Conservation (phyloP, 2,329 filamentous ascomycete genomes). For the Cladophialophora immunda region DNA sequence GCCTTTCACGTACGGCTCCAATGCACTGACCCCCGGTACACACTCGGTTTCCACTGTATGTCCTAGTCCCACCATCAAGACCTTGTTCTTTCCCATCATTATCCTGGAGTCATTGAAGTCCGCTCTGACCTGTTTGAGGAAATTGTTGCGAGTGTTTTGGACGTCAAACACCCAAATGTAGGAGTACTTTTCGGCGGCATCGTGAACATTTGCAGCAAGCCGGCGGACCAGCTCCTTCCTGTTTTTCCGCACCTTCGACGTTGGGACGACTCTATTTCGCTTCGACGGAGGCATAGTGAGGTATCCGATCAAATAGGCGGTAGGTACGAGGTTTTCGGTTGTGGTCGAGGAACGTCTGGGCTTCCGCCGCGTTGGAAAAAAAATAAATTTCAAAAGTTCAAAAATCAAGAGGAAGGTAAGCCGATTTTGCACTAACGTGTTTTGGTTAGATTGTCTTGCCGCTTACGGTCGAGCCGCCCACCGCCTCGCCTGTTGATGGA, state of each 20-base stretch:
- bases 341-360: not conserved
- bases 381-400: not conserved
- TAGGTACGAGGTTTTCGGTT: not conserved
- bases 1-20: slow-evolving; percentile 76
- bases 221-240: slow-evolving; percentile 87
- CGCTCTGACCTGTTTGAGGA: slow-evolving; percentile 50
- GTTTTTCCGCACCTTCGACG: slow-evolving; percentile 88
- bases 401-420: not conserved
- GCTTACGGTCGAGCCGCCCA: not conserved
- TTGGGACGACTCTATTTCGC: slow-evolving; percentile 85
- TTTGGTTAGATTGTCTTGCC: not conserved
- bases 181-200: slow-evolving; percentile 83
- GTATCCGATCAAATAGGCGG: not conserved
- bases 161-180: slow-evolving; percentile 93
- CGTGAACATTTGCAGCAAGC: slow-evolving; percentile 87
- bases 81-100: slow-evolving; percentile 99
- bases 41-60: slow-evolving; percentile 78
- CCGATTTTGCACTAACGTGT: not conserved
- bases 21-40: slow-evolving; percentile 76
- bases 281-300: slow-evolving; percentile 90
- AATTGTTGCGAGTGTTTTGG: slow-evolving; percentile 98
- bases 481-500: too few relatives aligned
- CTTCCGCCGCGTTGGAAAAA: not conserved
- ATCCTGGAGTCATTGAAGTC: slow-evolving; percentile 62
- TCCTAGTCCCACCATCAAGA: slow-evolving; percentile 96